Base-by-base conservation (phyloP, 352 stramenopile species). In the Phytophthora colocasiae region DNA sequence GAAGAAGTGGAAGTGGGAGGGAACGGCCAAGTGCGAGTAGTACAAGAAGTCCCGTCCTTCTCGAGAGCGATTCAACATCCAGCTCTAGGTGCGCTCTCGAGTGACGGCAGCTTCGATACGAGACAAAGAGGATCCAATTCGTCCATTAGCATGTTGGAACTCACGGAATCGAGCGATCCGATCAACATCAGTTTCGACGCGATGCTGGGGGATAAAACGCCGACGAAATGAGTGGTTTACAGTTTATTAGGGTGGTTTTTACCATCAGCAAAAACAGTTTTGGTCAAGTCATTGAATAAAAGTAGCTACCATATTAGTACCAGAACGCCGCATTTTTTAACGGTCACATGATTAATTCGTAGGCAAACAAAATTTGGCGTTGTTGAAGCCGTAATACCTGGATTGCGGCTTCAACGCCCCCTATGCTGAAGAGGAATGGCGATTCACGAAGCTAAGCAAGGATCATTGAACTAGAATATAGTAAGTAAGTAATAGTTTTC, bases 91-190 rank as follows among this genome's bases (percentile, higher is more conserved):
- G 63, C 69, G 17, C 61, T 77, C 40, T 73, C 68, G 22, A 66
- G 62, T 51, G 66, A 81, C 31, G 62, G 73, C 46, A 74, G 58
- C 61, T 78, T 76, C 46, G 58, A 78, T 36, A 73, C 61, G 0
- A 66, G 59, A 27, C 65, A 73, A 55, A 44, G 60, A 50, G 69
- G 63, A 45, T 77, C 69, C 17, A 71, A 69, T 26, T 69, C 66
- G 27, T 81, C 69, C 29, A 78, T 81, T 38, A 78, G 69, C 46
- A 78, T 81, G 40, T 41, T 81, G 46, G 73, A 74, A 49, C 48
- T 66, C 5, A 48, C 52, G 7, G 66, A 71, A 38, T 58, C 70
- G 38, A 57, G 12, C 31, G 65, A 71, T 1, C 24, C 19, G 22
- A 63, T 67, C 29, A 69, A 67, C 39, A 60, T 67, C 41, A 70